Conservation (phyloP, 192 early-diverging fungal species). For the Backusella sp. region DNA sequence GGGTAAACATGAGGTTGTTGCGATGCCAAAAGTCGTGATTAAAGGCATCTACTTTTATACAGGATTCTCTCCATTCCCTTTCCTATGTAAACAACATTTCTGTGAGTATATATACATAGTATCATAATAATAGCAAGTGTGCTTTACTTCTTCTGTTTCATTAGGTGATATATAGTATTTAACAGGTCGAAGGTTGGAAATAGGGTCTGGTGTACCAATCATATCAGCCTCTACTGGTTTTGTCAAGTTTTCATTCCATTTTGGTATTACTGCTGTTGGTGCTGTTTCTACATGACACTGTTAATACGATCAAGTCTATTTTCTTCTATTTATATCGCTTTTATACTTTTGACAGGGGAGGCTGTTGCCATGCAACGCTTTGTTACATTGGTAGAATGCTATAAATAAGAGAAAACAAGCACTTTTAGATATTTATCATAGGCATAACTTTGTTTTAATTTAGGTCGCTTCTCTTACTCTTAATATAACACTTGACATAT, state of each 20-base stretch:
- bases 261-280: neutral
- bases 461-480: neutral
- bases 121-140: neutral
- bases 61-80: slow-evolving; percentile 39
- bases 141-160: slow-evolving; percentile 43
- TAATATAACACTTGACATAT: neutral
- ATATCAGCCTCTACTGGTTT: slow-evolving; percentile 32
- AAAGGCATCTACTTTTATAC: slow-evolving; percentile 49
- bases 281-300: neutral
- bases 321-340: no score
- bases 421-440: no score
- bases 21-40: slow-evolving; percentile 57
- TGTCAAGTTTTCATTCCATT: slow-evolving; percentile 18
- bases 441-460: no score
- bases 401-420: no score
- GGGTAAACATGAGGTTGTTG: slow-evolving; percentile 51
- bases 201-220: slow-evolving; percentile 50
- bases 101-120: neutral
- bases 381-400: neutral
- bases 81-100: slow-evolving; percentile 26
- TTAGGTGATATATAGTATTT: slow-evolving; percentile 45
- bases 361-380: neutral
- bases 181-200: slow-evolving; percentile 55
- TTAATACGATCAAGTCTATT: neutral
- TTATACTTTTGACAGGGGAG: neutral